These are phyloP conservation scores for Trichoderma asperelloides DNA, from an alignment of 495 filamentous ascomycete genomes.

Conservation along the genomic window DNA sequence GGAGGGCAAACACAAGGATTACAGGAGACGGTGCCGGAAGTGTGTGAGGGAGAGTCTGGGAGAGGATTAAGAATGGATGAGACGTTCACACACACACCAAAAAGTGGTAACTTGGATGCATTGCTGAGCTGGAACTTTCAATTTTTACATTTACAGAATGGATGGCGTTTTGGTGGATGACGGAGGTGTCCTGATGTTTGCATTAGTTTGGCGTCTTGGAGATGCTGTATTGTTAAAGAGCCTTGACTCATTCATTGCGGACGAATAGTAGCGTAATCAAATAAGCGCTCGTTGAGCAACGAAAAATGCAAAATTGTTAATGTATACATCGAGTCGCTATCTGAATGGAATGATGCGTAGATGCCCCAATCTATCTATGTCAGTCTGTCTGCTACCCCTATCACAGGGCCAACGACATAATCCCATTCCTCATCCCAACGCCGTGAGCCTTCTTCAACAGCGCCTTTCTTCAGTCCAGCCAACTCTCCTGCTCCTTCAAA, in stretches of 20 bases:
- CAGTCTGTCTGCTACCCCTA: conserved; percentile 44
- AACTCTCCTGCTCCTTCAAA: conserved; percentile 39
- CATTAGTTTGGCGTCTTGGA: conserved; percentile 1
- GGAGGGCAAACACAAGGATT: conserved; percentile 52
- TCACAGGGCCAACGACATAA: conserved; percentile 58
- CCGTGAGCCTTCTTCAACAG: conserved; percentile 61
- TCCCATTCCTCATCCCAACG: conserved; percentile 97
- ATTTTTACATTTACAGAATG: neutral
- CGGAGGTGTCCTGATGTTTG: neutral
- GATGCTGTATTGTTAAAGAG: neutral
- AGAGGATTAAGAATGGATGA: conserved; percentile 42
- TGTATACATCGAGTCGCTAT: neutral
- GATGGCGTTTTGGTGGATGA: neutral
- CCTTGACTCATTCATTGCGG: neutral
- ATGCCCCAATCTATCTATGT: neutral
- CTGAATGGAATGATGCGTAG: neutral
- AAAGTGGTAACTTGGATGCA: neutral
- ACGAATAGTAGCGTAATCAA: neutral
- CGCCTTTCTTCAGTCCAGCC: conserved; percentile 57
- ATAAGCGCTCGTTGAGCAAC: neutral
- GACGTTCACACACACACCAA: neutral
- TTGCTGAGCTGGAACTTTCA: neutral
- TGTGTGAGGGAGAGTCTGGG: conserved; percentile 80
- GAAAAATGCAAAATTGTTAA: neutral
- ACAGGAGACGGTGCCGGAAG: conserved; percentile 63